These are phyloP conservation scores for Yamadazyma takamatsuzukensis DNA, from an alignment of 805 yeast genomes.

Conservation along the genomic window DNA sequence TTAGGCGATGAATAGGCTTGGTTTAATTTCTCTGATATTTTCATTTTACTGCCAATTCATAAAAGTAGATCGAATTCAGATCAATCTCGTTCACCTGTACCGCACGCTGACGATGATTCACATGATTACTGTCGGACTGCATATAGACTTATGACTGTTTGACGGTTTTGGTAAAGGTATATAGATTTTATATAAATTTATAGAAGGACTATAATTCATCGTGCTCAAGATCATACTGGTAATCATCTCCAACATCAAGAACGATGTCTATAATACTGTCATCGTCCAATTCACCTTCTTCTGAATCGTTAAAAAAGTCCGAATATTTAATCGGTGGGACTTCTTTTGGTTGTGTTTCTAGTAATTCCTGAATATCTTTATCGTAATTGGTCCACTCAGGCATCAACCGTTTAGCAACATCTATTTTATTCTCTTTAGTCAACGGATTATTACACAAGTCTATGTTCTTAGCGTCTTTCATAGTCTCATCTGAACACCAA, in stretches of 20 bases:
- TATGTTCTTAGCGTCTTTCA: constrained; percentile 66
- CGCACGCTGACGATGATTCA: no score
- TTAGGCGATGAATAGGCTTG: constrained; percentile 39
- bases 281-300: no score
- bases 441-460: constrained; percentile 83
- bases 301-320: no score
- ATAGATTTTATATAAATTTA: neutral
- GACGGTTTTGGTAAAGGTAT: neutral
- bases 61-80: no score
- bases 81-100: no score
- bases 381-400: constrained; percentile 78
- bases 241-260: no score
- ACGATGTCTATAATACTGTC: no score
- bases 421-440: constrained; percentile 75
- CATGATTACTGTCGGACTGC: no score
- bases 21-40: constrained; percentile 37
- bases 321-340: no score
- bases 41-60: constrained; percentile 32
- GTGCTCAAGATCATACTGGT: neutral
- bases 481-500: constrained; percentile 72
- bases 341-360: neutral
- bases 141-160: no score
- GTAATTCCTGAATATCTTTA: constrained; percentile 38
- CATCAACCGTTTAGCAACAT: constrained; percentile 67
- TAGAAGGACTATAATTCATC: neutral